Base-by-base conservation (phyloP, 176 grass and related monocot genomes). In the Aegilops tauschii region DNA sequence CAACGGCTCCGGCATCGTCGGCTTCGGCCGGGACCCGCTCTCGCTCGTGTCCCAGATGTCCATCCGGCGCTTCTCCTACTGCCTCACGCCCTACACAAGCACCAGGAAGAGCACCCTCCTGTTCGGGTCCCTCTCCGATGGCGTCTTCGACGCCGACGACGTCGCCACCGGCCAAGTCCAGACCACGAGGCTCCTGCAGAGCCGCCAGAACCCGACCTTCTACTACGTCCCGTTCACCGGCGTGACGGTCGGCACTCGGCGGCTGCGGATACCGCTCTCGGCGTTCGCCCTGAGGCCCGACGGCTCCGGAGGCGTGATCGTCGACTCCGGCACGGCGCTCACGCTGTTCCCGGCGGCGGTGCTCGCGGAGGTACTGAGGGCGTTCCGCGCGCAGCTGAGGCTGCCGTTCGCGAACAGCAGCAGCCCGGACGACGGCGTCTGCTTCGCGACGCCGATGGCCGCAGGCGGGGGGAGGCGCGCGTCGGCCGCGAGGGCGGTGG, bases 1-100 rank as follows among this genome's bases (percentile, higher is more conserved):
- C 83, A 84, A 93, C 44, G 85, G 78, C 25, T 91, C 91, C 36
- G 95, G 95, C 42, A 84, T 97, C 72, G 89, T 89, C 27, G 95
- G 95, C 0, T 93, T 97, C 63, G 90, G 90, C 1, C 87, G 85
- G 12, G 62, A 69, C 23, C 52, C 78, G 21, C 89, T 85, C 8
- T 97, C 95, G 9, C 79, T 97, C 36, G 84, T 95, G 37, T 91
- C 95, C 0, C 95, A 97, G 91, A 73, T 95, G 35, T 65, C 82
- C 36, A 67, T 95, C 47, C 58, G 44, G 2, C 83, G 86, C n/a
- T 97, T 97, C 85, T 88, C 95, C 59, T 93, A 95, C 85, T 97
- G 95, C 84, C 83, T 93, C 78, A 92, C 87, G 76, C 44, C 83
- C 78, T 77, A 81, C 84, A 25, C 29, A 63, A 79, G 77, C 63